Evolutionary conservation across 2,329 filamentous ascomycete genomes (phyloP), one percentile per base, ranked within the genome.

Genomic region (Atkinsonella hypoxylon): DNA sequence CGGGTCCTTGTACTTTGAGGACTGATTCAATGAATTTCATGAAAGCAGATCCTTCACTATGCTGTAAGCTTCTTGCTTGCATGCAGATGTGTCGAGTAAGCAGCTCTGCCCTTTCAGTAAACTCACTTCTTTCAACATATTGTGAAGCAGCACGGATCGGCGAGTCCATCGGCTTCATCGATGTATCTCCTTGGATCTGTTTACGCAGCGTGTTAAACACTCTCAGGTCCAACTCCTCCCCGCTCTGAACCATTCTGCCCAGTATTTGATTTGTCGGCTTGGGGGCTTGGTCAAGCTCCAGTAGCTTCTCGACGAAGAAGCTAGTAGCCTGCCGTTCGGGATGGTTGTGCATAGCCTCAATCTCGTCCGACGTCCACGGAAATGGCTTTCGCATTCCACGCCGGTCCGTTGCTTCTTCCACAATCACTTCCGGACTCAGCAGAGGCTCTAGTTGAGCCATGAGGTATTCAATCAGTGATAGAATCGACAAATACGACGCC

Each of bases 261-360:
- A 89, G 62, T 48, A 89, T 83, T 12, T 66, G 68, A 47, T 76
- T 70, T 1, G 77, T 79, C 2, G 70, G 69, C 1, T 61, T 55
- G 0, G 66, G 63, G 49, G 80, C 81, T 59, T 83, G 77, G 54
- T 83, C 75, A 46, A 85, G 71, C 18, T 71, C 69, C 30, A 89
- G 70, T 26, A 89, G 70, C 61, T 85, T 87, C 59, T 82, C 79
- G 22, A 84, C 62, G 48, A 85, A 79, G n/a, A 81, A 67, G 54
- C 76, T 79, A 18, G 56, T 50, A 2, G 56, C 47, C 3, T 59
- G 58, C 1, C 55, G 52, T 36, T 63, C 63, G 58, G 55, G 61
- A 36, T 73, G 67, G 36, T 63, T 62, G 51, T 72, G 67, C 2
- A 82, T 55, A 2, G 74, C 56, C 30, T 70, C 64, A 12, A 74